phyloP scores from a whole-genome alignment of 345 rosid genomes.

The Euphorbia tirucalli region DNA sequence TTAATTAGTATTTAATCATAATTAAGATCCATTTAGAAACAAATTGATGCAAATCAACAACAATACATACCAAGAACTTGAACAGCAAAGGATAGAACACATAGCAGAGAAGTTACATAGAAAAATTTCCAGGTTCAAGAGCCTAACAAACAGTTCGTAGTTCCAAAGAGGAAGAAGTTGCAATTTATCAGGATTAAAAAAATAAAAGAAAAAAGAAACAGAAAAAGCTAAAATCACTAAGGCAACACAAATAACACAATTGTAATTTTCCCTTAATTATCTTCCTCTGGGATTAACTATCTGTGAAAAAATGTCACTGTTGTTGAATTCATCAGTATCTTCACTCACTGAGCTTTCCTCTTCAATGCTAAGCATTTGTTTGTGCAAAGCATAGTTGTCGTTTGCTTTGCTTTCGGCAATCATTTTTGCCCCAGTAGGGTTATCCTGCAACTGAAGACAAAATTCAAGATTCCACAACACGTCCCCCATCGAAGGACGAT shows the following conservation, averaged over 20 bases:
- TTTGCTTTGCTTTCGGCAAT: slow-evolving; percentile 13
- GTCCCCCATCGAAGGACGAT: slow-evolving; percentile 36
- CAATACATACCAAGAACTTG: neutral
- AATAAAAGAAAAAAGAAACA: neutral
- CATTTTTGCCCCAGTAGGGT: slow-evolving; percentile 22
- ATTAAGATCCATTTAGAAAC: slow-evolving; percentile 7
- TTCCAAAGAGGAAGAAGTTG: neutral
- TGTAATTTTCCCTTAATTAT: slow-evolving; percentile 16
- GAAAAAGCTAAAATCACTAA: neutral
- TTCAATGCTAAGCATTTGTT: slow-evolving; percentile 12
- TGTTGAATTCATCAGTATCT: slow-evolving; percentile 16
- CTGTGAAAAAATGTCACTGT: slow-evolving; percentile 31
- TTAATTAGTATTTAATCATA: slow-evolving; percentile 1
- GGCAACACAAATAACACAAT: neutral
- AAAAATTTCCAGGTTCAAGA: neutral
- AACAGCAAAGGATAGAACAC: neutral
- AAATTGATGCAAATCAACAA: slow-evolving; percentile 11
- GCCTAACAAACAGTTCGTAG: neutral
- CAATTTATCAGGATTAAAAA: neutral
- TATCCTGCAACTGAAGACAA: slow-evolving; percentile 28
- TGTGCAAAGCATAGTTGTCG: slow-evolving; percentile 14
- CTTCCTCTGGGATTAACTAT: slow-evolving; percentile 41
- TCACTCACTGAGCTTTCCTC: slow-evolving; percentile 23
- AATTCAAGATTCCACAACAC: slow-evolving; percentile 33
- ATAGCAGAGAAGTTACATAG: no score